phyloP scores from a whole-genome alignment of 306 rosid species.

The Glycine soja region DNA sequence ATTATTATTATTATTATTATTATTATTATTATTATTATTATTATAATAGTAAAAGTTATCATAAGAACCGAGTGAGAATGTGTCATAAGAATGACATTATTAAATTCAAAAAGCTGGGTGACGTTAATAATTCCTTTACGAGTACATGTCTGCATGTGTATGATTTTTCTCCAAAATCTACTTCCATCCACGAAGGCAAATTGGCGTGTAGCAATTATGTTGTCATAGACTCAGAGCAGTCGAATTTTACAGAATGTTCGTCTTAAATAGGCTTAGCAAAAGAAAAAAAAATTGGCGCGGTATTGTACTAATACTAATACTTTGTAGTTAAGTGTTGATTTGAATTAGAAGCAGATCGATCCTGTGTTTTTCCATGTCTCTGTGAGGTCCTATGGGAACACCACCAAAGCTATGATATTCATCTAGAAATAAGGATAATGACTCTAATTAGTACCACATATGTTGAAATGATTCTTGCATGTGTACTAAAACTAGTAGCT shows the following conservation, averaged over 20 bases:
- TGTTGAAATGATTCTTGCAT: constrained; percentile 7
- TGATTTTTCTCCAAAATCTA: neutral
- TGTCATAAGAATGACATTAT: no score
- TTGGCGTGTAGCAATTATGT: constrained; percentile 18
- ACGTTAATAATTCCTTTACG: neutral
- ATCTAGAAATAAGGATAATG: neutral
- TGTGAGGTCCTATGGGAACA: neutral
- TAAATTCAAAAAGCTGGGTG: neutral
- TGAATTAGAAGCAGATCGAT: neutral
- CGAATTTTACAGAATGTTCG: neutral
- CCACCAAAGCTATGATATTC: constrained; percentile 1
- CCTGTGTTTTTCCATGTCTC: neutral
- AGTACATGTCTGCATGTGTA: constrained; percentile 26
- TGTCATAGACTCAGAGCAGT: neutral
- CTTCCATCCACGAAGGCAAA: neutral
- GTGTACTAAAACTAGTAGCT: no score
- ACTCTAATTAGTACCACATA: neutral
- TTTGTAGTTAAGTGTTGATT: neutral
- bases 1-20: neutral
- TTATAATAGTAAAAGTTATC: neutral
- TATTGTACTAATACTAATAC: no score
- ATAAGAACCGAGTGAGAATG: neutral
- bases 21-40: neutral
- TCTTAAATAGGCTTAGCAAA: neutral
- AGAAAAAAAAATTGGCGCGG: neutral